A percentile compares a stretch with the other conserved stretches of the same genome.
These are phyloP conservation scores for Yarrowia phangngaensis DNA, from an alignment of 805 yeast species.

Conservation along the genomic window DNA sequence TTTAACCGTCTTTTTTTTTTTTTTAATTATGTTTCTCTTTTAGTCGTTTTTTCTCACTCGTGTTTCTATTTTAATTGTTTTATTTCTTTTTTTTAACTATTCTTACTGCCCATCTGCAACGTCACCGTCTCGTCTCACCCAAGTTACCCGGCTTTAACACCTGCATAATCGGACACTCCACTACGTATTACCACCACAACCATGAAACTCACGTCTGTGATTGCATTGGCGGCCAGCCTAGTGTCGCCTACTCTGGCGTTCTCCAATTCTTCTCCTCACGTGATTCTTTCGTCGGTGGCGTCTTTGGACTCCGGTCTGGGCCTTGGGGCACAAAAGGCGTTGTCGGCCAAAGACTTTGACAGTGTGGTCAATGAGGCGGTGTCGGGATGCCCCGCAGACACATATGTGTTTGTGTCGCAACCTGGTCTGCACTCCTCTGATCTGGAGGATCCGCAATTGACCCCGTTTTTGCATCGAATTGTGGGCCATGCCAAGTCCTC, in stretches of 20 bases:
- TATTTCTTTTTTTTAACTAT: too few relatives aligned
- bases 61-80: too few relatives aligned
- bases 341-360: conserved; percentile 16
- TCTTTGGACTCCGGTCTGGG: conserved; percentile 1
- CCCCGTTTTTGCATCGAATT: conserved; percentile 32
- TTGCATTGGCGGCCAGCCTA: conserved; percentile 15
- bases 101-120: too few relatives aligned
- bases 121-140: too few relatives aligned
- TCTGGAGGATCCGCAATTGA: conserved; percentile 45
- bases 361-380: conserved; percentile 28
- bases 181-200: background rate
- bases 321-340: conserved; percentile 9
- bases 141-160: too few relatives aligned
- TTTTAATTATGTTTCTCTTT: too few relatives aligned
- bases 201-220: conserved; percentile 14
- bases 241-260: conserved; percentile 23
- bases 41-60: too few relatives aligned
- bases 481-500: conserved; percentile 24
- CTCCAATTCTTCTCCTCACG: conserved; percentile 22
- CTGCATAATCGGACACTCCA: too few relatives aligned
- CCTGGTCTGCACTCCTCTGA: conserved; percentile 53
- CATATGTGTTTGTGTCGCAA: conserved; percentile 53
- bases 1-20: too few relatives aligned
- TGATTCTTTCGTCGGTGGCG: conserved; percentile 19
- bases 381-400: conserved; percentile 49